Evolutionary conservation across 345 rosid genomes (phyloP).

Genomic region (Populus euphratica): DNA sequence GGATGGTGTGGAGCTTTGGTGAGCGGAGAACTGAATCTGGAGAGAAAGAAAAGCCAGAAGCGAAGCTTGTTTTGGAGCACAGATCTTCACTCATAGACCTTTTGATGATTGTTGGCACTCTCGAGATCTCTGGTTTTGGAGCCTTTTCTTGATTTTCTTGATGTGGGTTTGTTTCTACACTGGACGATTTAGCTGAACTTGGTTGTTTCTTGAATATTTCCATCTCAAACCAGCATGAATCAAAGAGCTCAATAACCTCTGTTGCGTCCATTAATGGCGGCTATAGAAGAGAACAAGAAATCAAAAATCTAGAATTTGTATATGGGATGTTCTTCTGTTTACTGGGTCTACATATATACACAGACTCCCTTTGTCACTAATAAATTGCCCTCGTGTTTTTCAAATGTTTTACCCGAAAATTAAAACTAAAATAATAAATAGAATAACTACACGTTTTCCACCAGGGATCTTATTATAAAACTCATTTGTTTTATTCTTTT

Average conservation of each 20-base stretch:
- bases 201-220: conserved; percentile 36
- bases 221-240: conserved; percentile 48
- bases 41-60: conserved; percentile 21
- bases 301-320: neutral
- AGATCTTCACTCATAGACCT: conserved; percentile 59
- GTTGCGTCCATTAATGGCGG: conserved; percentile 32
- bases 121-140: conserved; percentile 16
- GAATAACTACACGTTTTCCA: conserved; percentile 26
- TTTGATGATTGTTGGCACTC: conserved; percentile 24
- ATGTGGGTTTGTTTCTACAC: conserved; percentile 23
- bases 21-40: conserved; percentile 47
- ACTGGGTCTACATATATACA: neutral
- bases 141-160: conserved; percentile 19
- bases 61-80: conserved; percentile 31
- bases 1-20: conserved; percentile 35
- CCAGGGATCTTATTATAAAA: neutral
- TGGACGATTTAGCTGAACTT: neutral
- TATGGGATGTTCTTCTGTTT: neutral
- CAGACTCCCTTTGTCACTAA: neutral
- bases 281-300: neutral
- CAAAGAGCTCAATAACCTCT: conserved; percentile 35
- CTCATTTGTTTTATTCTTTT: conserved; percentile 13
- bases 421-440: neutral
- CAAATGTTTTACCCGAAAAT: neutral
- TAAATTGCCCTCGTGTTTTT: conserved; percentile 16